Percentiles rank a stretch among this genome's conserved stretches.
Conservation (phyloP, 2,329 filamentous ascomycete species). For the Harringtonia lauricola region DNA sequence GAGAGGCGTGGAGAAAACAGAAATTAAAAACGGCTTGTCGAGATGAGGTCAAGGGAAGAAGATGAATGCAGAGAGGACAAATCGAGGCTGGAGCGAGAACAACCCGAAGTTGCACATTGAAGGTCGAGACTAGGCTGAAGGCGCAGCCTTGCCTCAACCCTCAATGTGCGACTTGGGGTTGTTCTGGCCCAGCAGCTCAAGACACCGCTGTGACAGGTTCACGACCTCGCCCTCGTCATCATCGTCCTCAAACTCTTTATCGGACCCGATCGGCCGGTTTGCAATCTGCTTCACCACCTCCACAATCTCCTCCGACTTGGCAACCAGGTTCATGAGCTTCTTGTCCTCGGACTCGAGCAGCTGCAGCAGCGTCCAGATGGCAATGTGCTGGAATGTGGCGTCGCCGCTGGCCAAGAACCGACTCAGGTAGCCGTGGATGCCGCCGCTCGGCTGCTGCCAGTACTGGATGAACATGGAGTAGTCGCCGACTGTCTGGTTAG, state of each 20-base stretch:
- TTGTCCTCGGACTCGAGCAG: conserved; percentile 91
- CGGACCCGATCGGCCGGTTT: conserved; percentile 77
- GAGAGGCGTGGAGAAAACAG: not conserved
- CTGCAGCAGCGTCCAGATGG: conserved; percentile 94
- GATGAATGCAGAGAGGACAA: conserved; percentile 6
- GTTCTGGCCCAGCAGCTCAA: conserved; percentile 72
- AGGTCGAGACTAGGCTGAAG: not conserved
- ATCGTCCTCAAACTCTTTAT: conserved; percentile 77
- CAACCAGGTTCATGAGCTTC: conserved; percentile 76
- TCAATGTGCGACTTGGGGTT: conserved; percentile 74
- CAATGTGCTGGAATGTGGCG: conserved; percentile 97
- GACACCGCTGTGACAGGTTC: conserved; percentile 76
- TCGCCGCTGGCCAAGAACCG: conserved; percentile 91
- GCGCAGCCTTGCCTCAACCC: conserved; percentile 41
- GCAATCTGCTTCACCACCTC: conserved; percentile 87
- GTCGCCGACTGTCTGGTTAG: conserved; percentile 64
- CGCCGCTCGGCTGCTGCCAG: conserved; percentile 85
- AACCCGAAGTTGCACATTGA: not conserved
- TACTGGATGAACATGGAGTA: conserved; percentile 93
- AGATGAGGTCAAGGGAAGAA: conserved; percentile 13
- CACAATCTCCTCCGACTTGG: conserved; percentile 82
- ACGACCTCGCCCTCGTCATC: conserved; percentile 91
- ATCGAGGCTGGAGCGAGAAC: conserved; percentile 1
- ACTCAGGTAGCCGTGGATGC: conserved; percentile 89
- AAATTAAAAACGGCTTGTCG: too few species aligned